Percentiles rank a stretch among this genome's conserved stretches.
Conservation (phyloP, 768 basidiomycete species). For the Bullera alba region DNA sequence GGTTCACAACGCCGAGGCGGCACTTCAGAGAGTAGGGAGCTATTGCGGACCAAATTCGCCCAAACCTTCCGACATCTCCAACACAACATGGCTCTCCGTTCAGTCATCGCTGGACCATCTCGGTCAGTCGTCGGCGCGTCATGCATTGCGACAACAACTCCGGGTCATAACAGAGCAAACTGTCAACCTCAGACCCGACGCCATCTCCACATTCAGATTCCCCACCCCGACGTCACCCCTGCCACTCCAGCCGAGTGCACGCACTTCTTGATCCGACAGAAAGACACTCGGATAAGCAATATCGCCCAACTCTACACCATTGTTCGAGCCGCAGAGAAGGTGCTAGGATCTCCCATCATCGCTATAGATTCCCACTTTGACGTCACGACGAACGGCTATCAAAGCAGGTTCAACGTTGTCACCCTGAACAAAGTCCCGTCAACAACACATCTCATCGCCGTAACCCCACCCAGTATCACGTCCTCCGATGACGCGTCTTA, state of each 20-base stretch:
- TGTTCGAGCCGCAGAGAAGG: conserved; percentile 24
- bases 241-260: conserved; percentile 4
- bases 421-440: conserved; percentile 16
- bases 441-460: conserved; percentile 8
- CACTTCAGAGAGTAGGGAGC: too few species aligned
- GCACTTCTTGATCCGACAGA: conserved; percentile 10
- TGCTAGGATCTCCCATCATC: conserved; percentile 14
- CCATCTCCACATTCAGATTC: conserved; percentile 7
- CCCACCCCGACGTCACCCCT: conserved; percentile 16
- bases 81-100: conserved; percentile 10
- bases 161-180: too few species aligned
- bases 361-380: conserved; percentile 14
- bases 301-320: conserved; percentile 24
- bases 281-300: conserved; percentile 8
- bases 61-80: neutral
- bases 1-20: too few species aligned
- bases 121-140: neutral
- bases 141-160: neutral
- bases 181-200: neutral
- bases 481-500: neutral
- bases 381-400: conserved; percentile 6
- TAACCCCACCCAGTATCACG: conserved; percentile 14
- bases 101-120: conserved; percentile 5
- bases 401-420: conserved; percentile 10
- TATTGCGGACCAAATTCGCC: too few species aligned